Evolutionary conservation across 2,329 filamentous ascomycete genomes (phyloP).

Genomic region (Tolypocladium endophyticum): DNA sequence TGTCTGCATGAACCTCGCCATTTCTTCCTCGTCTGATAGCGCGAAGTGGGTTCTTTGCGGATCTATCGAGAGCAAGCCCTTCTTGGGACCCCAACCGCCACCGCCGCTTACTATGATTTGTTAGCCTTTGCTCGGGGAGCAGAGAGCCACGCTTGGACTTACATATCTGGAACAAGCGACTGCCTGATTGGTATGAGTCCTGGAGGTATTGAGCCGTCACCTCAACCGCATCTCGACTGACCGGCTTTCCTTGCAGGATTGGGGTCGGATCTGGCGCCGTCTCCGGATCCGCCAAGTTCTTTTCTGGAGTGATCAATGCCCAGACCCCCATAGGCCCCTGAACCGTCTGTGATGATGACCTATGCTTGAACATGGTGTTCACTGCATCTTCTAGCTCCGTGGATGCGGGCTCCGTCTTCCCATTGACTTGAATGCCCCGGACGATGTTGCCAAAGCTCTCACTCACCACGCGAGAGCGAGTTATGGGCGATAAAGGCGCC

Average conservation of each 20-base stretch:
- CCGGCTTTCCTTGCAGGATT: neutral
- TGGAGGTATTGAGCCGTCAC: slow-evolving; percentile 18
- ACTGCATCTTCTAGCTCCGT: slow-evolving; percentile 60
- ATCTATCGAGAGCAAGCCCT: slow-evolving; percentile 68
- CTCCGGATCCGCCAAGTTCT: neutral
- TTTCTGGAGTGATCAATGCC: slow-evolving; percentile 54
- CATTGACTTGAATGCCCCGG: slow-evolving; percentile 44
- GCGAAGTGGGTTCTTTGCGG: slow-evolving; percentile 48
- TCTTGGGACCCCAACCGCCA: slow-evolving; percentile 75
- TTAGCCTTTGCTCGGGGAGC: slow-evolving; percentile 7
- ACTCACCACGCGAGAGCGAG: slow-evolving; percentile 48
- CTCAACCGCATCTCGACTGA: slow-evolving; percentile 9
- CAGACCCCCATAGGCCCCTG: slow-evolving; percentile 53
- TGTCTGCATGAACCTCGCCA: slow-evolving; percentile 42
- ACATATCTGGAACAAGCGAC: slow-evolving; percentile 32
- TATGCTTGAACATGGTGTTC: slow-evolving; percentile 41
- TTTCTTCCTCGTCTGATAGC: slow-evolving; percentile 34
- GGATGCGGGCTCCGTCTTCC: slow-evolving; percentile 49
- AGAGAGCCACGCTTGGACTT: slow-evolving; percentile 3
- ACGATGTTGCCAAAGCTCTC: slow-evolving; percentile 72
- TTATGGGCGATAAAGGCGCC: slow-evolving; percentile 51
- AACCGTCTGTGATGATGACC: slow-evolving; percentile 9
- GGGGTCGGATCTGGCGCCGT: slow-evolving; percentile 5
- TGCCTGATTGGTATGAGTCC: slow-evolving; percentile 27
- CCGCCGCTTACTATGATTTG: slow-evolving; percentile 55